Percentiles rank a stretch among this genome's conserved stretches.
Evolutionary conservation across 768 basidiomycete species (phyloP).

Genomic region (Coprinopsis sp.): DNA sequence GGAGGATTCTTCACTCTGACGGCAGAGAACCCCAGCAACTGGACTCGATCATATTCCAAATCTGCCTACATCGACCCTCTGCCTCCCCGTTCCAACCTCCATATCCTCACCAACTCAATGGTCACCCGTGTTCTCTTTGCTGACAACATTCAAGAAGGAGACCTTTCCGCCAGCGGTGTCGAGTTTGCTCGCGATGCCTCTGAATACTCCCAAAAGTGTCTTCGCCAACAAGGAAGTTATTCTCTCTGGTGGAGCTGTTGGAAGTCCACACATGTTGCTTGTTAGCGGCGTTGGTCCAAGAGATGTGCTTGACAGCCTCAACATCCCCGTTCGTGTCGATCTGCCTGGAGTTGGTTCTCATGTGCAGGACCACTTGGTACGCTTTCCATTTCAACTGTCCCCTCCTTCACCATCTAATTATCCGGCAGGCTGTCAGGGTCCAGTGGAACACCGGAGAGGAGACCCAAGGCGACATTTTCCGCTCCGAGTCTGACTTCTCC

Average conservation of each 20-base stretch:
- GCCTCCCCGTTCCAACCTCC: slow-evolving; percentile 57
- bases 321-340: slow-evolving; percentile 39
- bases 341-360: slow-evolving; percentile 61
- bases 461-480: slow-evolving; percentile 24
- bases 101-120: slow-evolving; percentile 55
- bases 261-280: slow-evolving; percentile 51
- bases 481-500: slow-evolving; percentile 24
- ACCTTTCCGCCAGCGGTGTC: slow-evolving; percentile 30
- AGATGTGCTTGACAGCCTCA: slow-evolving; percentile 43
- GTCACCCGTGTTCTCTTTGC: slow-evolving; percentile 52
- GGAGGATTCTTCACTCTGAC: slow-evolving; percentile 54
- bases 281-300: slow-evolving; percentile 55
- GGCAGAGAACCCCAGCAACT: slow-evolving; percentile 59
- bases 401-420: background rate
- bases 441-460: slow-evolving; percentile 19
- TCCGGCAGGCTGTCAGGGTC: slow-evolving; percentile 21
- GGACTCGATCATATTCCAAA: slow-evolving; percentile 64
- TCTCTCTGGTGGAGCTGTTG: slow-evolving; percentile 46
- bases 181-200: slow-evolving; percentile 36
- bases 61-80: slow-evolving; percentile 64
- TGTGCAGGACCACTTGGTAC: slow-evolving; percentile 45
- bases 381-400: slow-evolving; percentile 4
- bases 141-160: slow-evolving; percentile 41
- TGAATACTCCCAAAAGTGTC: slow-evolving; percentile 34
- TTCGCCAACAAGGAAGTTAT: slow-evolving; percentile 60